phyloP scores from a whole-genome alignment of 495 filamentous ascomycete species.

The Penicillium bovifimosum region DNA sequence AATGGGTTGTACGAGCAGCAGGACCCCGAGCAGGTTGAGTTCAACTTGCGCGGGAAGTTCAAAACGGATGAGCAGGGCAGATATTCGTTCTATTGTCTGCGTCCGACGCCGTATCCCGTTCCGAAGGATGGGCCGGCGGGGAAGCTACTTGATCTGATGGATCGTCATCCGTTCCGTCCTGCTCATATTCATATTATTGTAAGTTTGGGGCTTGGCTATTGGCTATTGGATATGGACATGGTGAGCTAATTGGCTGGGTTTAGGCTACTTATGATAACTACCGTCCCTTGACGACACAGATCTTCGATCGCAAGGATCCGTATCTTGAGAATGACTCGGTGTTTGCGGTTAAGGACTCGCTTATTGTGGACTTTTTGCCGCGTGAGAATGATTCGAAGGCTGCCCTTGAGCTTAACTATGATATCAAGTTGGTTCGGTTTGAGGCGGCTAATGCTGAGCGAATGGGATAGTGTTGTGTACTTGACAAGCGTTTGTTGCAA shows the following conservation, averaged over 20 bases:
- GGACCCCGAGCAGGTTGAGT: constrained; percentile 63
- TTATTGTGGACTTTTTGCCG: constrained; percentile 61
- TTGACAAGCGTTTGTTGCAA: constrained; percentile 1
- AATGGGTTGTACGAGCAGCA: constrained; percentile 81
- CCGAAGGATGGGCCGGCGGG: constrained; percentile 57
- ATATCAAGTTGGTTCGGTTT: constrained; percentile 36
- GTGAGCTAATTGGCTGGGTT: constrained; percentile 8
- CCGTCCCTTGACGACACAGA: constrained; percentile 63
- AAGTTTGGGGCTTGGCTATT: constrained; percentile 17
- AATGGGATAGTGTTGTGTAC: neutral
- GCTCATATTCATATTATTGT: constrained; percentile 84
- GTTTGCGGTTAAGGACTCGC: constrained; percentile 72
- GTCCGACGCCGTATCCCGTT: constrained; percentile 68
- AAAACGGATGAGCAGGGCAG: constrained; percentile 57
- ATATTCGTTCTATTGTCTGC: constrained; percentile 62
- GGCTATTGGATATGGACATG: constrained; percentile 3
- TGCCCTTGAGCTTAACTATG: constrained; percentile 57
- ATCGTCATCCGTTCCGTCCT: constrained; percentile 73
- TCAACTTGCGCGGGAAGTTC: constrained; percentile 70
- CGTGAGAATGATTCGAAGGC: constrained; percentile 58
- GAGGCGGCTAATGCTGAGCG: constrained; percentile 7
- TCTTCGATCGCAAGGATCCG: constrained; percentile 62
- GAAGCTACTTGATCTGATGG: constrained; percentile 49
- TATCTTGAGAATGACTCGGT: constrained; percentile 63
- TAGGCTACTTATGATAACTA: constrained; percentile 42